phyloP scores from a whole-genome alignment of 2,329 filamentous ascomycete species.

The Didymella pinodella region DNA sequence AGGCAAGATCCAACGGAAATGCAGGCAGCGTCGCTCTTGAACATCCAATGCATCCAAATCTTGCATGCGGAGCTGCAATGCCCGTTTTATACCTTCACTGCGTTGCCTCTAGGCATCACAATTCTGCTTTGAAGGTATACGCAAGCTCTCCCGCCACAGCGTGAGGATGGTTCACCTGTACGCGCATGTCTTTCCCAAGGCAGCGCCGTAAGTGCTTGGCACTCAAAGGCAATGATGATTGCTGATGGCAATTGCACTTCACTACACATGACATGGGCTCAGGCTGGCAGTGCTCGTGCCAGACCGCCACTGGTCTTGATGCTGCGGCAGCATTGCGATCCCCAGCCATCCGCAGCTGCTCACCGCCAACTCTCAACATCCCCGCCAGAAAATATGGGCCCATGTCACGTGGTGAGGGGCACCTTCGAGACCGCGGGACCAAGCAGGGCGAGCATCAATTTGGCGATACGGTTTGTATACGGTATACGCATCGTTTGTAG shows the following conservation, averaged over 20 bases:
- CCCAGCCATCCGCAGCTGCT: slow-evolving; percentile 46
- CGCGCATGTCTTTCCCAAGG: slow-evolving; percentile 33
- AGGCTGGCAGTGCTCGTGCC: slow-evolving; percentile 29
- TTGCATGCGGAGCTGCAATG: slow-evolving; percentile 7
- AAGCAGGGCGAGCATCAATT: slow-evolving; percentile 14
- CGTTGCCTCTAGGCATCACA: slow-evolving; percentile 25
- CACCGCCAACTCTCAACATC: slow-evolving; percentile 46
- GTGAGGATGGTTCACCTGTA: slow-evolving; percentile 29
- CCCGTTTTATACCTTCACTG: slow-evolving; percentile 26
- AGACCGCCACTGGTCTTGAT: slow-evolving; percentile 27
- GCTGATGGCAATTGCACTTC: slow-evolving; percentile 21
- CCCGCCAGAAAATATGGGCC: slow-evolving; percentile 24
- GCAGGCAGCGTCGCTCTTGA: slow-evolving; percentile 18
- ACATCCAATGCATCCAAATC: slow-evolving; percentile 10
- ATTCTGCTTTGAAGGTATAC: slow-evolving; percentile 30
- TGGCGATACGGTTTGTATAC: slow-evolving; percentile 2
- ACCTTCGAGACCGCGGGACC: slow-evolving; percentile 22
- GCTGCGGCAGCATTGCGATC: slow-evolving; percentile 25
- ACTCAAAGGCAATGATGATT: slow-evolving; percentile 1
- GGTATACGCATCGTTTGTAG: not conserved
- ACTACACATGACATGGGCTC: slow-evolving; percentile 35
- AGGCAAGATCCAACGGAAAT: slow-evolving; percentile 24
- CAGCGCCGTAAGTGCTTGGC: slow-evolving; percentile 43
- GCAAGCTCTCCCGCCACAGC: slow-evolving; percentile 49
- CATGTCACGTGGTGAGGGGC: slow-evolving; percentile 47